Evolutionary conservation across 129 eudicot species (phyloP).

Genomic region (Heracleum sosnowskyi): DNA sequence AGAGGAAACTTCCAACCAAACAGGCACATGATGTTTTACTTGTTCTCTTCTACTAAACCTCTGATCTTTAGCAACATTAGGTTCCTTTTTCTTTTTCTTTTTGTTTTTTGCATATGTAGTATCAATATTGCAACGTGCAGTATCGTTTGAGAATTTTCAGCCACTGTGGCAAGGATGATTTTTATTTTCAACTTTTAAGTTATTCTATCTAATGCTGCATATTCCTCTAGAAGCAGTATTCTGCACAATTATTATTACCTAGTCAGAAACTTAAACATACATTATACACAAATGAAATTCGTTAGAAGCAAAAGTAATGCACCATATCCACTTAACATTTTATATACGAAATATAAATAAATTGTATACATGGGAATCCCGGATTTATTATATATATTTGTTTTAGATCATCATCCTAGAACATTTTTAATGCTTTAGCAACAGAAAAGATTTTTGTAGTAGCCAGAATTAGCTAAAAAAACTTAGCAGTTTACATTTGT

Average conservation of each 20-base stretch:
- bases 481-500: not conserved
- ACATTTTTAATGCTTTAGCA: not conserved
- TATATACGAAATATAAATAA: not conserved
- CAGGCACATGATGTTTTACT: not conserved
- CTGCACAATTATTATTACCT: not conserved
- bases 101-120: not conserved
- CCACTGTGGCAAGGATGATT: not conserved
- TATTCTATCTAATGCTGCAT: not conserved
- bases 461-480: not conserved
- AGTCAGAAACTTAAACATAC: not conserved
- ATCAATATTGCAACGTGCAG: not conserved
- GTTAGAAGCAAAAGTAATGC: not conserved
- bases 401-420: not conserved
- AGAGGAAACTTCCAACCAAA: not conserved
- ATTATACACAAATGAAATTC: not conserved
- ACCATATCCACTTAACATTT: not conserved
- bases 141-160: not conserved
- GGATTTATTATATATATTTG: not conserved
- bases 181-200: not conserved
- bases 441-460: not conserved
- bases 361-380: not conserved
- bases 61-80: not conserved
- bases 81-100: not conserved
- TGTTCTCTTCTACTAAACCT: not conserved
- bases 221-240: not conserved